These are phyloP conservation scores for Penicillium sclerotiorum DNA, from an alignment of 2,329 filamentous ascomycete genomes.

Conservation along the genomic window DNA sequence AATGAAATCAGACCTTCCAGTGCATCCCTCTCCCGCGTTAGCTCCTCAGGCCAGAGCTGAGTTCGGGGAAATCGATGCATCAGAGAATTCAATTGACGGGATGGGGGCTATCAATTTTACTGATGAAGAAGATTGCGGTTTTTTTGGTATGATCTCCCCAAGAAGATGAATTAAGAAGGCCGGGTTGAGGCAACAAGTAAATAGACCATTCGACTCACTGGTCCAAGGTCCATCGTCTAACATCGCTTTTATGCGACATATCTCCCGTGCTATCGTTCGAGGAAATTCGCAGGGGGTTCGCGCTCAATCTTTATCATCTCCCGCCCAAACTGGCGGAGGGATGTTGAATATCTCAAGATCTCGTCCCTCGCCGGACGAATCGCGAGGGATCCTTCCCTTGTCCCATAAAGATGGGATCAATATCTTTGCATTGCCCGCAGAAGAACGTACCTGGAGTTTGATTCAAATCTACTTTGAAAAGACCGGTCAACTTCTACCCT, in stretches of 20 bases:
- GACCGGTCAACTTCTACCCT: slow-evolving; percentile 33
- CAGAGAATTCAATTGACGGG: slow-evolving; percentile 36
- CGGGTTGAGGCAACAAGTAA: not conserved
- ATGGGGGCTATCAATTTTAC: slow-evolving; percentile 42
- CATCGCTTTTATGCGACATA: slow-evolving; percentile 25
- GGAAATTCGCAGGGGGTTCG: slow-evolving; percentile 1
- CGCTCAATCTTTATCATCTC: not conserved
- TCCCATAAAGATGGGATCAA: slow-evolving; percentile 6
- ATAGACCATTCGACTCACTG: not conserved
- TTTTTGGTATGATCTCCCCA: slow-evolving; percentile 33
- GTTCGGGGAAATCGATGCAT: slow-evolving; percentile 15
- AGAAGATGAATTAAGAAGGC: not conserved
- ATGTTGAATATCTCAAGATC: slow-evolving; percentile 20
- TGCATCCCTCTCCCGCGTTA: not conserved
- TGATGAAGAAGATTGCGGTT: slow-evolving; percentile 40
- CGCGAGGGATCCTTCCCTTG: not conserved
- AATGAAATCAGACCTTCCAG: not conserved
- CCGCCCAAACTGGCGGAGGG: slow-evolving; percentile 8
- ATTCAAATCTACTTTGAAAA: slow-evolving; percentile 27
- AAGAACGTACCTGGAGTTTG: slow-evolving; percentile 18
- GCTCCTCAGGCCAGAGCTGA: slow-evolving; percentile 3
- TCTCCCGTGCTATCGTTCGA: slow-evolving; percentile 19
- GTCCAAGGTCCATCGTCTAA: slow-evolving; percentile 26
- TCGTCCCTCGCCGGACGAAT: slow-evolving; percentile 1
- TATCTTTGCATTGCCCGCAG: slow-evolving; percentile 20